phyloP scores from a whole-genome alignment of 805 yeast species.

The Yueomyces sp. region DNA sequence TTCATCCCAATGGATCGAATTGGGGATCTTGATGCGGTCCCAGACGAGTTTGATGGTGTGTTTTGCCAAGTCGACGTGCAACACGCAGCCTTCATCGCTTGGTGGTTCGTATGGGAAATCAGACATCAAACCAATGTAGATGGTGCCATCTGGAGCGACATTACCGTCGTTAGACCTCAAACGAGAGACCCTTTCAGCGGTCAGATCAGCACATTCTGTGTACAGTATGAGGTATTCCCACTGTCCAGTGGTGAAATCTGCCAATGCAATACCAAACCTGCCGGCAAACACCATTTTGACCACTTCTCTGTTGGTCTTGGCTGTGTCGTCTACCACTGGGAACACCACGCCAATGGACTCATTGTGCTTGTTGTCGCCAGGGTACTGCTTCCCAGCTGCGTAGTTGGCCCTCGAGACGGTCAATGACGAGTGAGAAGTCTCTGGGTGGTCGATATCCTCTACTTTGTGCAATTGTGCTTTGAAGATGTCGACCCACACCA shows the following conservation, averaged over 20 bases:
- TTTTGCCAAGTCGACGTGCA: slow-evolving; percentile 27
- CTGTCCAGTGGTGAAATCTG: slow-evolving; percentile 29
- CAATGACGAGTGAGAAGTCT: slow-evolving; percentile 11
- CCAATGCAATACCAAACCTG: slow-evolving; percentile 48
- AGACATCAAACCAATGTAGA: slow-evolving; percentile 75
- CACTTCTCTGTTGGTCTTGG: not conserved
- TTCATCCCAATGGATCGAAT: slow-evolving; percentile 51
- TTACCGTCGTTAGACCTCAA: slow-evolving; percentile 74
- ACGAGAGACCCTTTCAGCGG: slow-evolving; percentile 16
- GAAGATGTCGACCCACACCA: slow-evolving; percentile 31
- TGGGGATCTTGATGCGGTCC: slow-evolving; percentile 42
- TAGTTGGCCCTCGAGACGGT: slow-evolving; percentile 25
- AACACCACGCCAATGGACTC: slow-evolving; percentile 61
- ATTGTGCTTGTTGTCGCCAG: slow-evolving; percentile 5
- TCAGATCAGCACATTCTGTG: slow-evolving; percentile 18
- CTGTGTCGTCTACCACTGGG: slow-evolving; percentile 35
- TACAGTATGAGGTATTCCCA: slow-evolving; percentile 30
- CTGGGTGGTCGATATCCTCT: slow-evolving; percentile 12
- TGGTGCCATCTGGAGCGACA: slow-evolving; percentile 55
- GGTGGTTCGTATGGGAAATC: slow-evolving; percentile 30
- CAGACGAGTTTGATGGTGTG: slow-evolving; percentile 21
- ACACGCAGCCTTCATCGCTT: slow-evolving; percentile 38
- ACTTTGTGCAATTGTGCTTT: slow-evolving; percentile 19
- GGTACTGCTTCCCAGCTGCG: slow-evolving; percentile 4
- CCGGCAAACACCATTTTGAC: slow-evolving; percentile 40